Base-by-base conservation (phyloP, 2,329 filamentous ascomycete genomes). In the Colletotrichum brevisporum region DNA sequence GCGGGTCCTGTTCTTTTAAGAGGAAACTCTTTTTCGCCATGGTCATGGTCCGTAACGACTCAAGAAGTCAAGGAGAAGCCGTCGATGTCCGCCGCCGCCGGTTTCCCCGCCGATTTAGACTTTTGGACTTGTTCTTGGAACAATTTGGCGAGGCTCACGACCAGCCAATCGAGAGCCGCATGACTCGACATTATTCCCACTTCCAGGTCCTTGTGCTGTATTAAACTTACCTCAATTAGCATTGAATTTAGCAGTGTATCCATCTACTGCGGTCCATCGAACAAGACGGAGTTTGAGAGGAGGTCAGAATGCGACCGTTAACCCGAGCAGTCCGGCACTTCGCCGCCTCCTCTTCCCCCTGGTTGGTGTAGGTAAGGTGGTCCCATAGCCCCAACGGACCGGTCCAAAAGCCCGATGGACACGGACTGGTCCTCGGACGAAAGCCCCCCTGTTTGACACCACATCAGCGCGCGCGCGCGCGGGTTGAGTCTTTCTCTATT, bases 61-160 rank as follows among this genome's bases (percentile, higher is more conserved):
- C 21, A 12, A 50, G n/a, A 8, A 36, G 31, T 50, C 21, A 21
- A 50, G n/a, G n/a, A 36, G 31, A 36, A 9, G 31, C 31, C 31
- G 1, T 36, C 31, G 12, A 50, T n/a, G 21, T 50, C 31, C 47
- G 47, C 10, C 47, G 47, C n/a, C 31, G 36, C 21, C 18, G 51
- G 52, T 50, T 48, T 45, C 61, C 24, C 62, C 62, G 50, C 62
- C 10, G 31, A 5, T 66, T 16, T 60, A 59, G 43, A 59, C 41
- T 66, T 60, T 56, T 55, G 24, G 26, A 60, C 27, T 60, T 36
- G 61, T 51, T 69, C 61, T 66, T 66, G 54, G 66, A n/a, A 43
- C 36, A 66, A 60, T 60, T 59, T 66, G 10, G 16, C 5, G 31
- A 56, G 55, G 36, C 36, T 41, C 36, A 54, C 26, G 9, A n/a